A percentile compares a stretch with the other conserved stretches of the same genome.
Evolutionary conservation across 2,329 filamentous ascomycete genomes (phyloP).

Genomic region (Fusarium sacchari): DNA sequence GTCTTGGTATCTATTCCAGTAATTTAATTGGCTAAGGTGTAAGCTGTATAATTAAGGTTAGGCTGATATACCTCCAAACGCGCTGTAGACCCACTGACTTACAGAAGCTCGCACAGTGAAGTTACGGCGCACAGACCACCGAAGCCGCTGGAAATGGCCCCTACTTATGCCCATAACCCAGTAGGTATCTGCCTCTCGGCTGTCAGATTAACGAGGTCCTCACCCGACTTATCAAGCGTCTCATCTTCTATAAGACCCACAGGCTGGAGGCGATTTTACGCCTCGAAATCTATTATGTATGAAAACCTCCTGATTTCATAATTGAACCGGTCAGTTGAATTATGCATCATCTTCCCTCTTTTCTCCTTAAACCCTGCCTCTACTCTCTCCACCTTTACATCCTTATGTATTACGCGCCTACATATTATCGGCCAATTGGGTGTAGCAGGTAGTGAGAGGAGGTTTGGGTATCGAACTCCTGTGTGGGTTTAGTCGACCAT

Average conservation of each 20-base stretch:
- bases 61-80: no score
- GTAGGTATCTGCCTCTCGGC: background rate
- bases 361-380: constrained; percentile 6
- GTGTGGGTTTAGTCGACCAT: background rate
- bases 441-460: background rate
- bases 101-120: no score
- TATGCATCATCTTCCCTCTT: background rate
- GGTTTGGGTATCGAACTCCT: background rate
- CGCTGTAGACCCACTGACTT: no score
- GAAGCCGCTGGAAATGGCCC: no score
- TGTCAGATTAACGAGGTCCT: background rate
- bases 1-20: no score
- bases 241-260: background rate
- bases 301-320: background rate
- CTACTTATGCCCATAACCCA: no score
- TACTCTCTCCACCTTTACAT: background rate
- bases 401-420: background rate
- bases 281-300: background rate
- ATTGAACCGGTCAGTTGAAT: background rate
- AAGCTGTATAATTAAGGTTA: no score
- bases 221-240: background rate
- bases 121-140: no score
- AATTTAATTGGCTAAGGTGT: no score
- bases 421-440: background rate
- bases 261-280: background rate